Percentiles rank a stretch among this genome's conserved stretches.
These are phyloP conservation scores for Hapsidospora chrysogenum DNA, from an alignment of 495 filamentous ascomycete species.

Conservation along the genomic window DNA sequence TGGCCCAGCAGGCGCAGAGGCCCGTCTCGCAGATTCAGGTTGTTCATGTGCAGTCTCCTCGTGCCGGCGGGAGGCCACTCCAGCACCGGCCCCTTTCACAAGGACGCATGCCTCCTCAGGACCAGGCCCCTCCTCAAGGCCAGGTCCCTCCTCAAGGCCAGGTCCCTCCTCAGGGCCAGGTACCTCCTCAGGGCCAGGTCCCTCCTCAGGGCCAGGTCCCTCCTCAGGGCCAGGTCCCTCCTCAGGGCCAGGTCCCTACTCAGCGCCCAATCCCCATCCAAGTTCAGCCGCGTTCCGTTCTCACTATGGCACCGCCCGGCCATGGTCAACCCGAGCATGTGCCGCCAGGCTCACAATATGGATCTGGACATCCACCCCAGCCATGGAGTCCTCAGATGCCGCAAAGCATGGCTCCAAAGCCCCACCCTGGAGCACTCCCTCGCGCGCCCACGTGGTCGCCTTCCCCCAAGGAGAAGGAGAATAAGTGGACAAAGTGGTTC, in stretches of 20 bases:
- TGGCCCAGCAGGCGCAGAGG: not conserved
- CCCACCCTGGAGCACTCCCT: not conserved
- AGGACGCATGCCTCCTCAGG: not conserved
- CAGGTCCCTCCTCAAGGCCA: not conserved
- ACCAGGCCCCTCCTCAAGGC: not conserved
- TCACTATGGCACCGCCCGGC: too few relatives aligned
- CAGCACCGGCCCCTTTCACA: not conserved
- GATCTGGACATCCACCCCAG: too few relatives aligned
- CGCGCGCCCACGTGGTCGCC: not conserved
- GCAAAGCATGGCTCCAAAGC: not conserved
- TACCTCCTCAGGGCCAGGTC: not conserved
- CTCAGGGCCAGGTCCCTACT: not conserved
- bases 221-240: not conserved
- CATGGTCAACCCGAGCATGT: too few relatives aligned
- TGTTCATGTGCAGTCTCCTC: too few relatives aligned
- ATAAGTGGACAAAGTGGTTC: slow-evolving; percentile 1
- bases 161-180: not conserved
- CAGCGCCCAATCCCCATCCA: not conserved
- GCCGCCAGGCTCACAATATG: too few relatives aligned
- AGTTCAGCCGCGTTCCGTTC: not conserved
- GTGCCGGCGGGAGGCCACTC: too few relatives aligned
- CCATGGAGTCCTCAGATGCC: not conserved
- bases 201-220: not conserved
- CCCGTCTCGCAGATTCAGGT: not conserved
- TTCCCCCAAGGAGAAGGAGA: slow-evolving; percentile 1